Conservation (phyloP, 2,329 filamentous ascomycete genomes). For the Aureobasidium sp. region DNA sequence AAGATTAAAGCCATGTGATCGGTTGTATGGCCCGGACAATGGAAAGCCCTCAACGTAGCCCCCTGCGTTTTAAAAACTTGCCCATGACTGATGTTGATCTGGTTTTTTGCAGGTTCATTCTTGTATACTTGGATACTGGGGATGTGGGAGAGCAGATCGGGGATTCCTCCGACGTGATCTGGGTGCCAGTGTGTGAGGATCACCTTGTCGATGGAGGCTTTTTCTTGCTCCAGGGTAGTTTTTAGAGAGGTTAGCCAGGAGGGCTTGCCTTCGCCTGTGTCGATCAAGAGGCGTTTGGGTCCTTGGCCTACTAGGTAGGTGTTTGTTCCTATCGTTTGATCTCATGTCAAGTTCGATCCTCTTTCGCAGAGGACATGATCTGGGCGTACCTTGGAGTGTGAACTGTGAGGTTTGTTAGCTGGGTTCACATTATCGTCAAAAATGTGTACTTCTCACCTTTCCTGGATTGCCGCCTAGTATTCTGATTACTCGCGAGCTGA, state of each 20-base stretch:
- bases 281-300: constrained; percentile 66
- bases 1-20: constrained; percentile 78
- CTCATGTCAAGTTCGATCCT: background rate
- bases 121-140: constrained; percentile 62
- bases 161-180: constrained; percentile 75
- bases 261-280: constrained; percentile 77
- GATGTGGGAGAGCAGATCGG: constrained; percentile 58
- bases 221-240: constrained; percentile 58
- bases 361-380: background rate
- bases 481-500: constrained; percentile 72
- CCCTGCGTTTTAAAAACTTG: constrained; percentile 53
- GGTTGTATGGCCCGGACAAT: constrained; percentile 68
- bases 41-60: constrained; percentile 59
- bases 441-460: constrained; percentile 50
- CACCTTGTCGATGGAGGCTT: constrained; percentile 59
- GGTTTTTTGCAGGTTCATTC: constrained; percentile 45
- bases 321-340: constrained; percentile 59
- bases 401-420: constrained; percentile 38
- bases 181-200: constrained; percentile 89
- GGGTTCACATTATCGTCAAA: background rate
- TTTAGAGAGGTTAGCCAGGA: constrained; percentile 65
- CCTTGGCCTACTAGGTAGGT: constrained; percentile 87
- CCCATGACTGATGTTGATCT: constrained; percentile 52
- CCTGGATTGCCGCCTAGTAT: constrained; percentile 87
- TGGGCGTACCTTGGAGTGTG: constrained; percentile 51